A percentile compares a stretch with the other conserved stretches of the same genome.
These are phyloP conservation scores for Carpinus fangiana DNA, from an alignment of 306 rosid genomes.

Conservation along the genomic window DNA sequence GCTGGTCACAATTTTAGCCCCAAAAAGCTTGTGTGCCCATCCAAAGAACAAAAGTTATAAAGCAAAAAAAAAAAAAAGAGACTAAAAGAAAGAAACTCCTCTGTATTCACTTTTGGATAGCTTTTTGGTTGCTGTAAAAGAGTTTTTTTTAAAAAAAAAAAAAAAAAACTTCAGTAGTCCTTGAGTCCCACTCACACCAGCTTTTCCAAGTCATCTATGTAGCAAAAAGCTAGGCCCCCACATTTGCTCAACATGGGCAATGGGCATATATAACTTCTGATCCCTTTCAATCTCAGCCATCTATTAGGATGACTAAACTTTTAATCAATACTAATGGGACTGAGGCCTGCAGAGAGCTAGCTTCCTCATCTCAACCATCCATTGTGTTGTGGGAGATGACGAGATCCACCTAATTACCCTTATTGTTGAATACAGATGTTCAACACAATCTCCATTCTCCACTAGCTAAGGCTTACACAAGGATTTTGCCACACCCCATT, in stretches of 20 bases:
- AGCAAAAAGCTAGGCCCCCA: slow-evolving; percentile 17
- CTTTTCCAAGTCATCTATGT: slow-evolving; percentile 13
- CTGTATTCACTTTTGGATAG: slow-evolving; percentile 29
- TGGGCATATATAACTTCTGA: background rate
- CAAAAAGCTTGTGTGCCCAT: too few relatives aligned
- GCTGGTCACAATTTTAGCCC: too few relatives aligned
- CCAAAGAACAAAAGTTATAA: too few relatives aligned
- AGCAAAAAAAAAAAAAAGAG: background rate
- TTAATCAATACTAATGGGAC: background rate
- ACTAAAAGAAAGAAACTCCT: slow-evolving; percentile 25
- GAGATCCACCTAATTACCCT: slow-evolving; percentile 19
- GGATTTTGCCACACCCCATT: slow-evolving; percentile 25
- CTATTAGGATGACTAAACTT: slow-evolving; percentile 30
- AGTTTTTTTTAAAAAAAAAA: slow-evolving; percentile 31
- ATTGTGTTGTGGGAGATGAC: too few relatives aligned
- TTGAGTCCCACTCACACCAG: slow-evolving; percentile 9
- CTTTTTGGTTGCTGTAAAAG: slow-evolving; percentile 30
- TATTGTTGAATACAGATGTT: slow-evolving; percentile 44
- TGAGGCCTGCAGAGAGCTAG: too few relatives aligned
- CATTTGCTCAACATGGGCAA: slow-evolving; percentile 1
- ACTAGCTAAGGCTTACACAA: slow-evolving; percentile 17
- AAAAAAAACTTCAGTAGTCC: too few relatives aligned
- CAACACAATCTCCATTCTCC: slow-evolving; percentile 25
- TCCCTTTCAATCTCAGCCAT: slow-evolving; percentile 30
- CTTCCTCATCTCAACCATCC: background rate